Evolutionary conservation across 1,284 basidiomycete genomes (phyloP), one percentile per base, ranked within the genome.

Genomic region (Uromyces viciae-fabae): DNA sequence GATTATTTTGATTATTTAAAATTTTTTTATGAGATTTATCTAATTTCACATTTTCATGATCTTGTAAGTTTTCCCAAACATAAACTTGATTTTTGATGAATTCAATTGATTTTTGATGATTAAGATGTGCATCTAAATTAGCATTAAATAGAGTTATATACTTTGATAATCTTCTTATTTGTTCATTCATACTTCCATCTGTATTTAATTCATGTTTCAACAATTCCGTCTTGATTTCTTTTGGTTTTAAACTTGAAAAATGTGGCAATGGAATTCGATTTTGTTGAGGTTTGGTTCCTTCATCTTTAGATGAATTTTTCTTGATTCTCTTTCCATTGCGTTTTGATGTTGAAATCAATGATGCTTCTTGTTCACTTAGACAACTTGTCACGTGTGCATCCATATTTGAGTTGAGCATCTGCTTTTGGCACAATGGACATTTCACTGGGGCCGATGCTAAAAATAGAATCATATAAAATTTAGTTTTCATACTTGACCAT

Each of bases 1-100:
- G 17, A n/a, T n/a, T n/a, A n/a, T n/a, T n/a, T 17, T 49, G 69
- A 46, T 72, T 54, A 38, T 46, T 72, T 3, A 72, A 72, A 49
- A 72, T 72, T 49, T 72, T 72, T 7, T n/a, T 11, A 9, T 46
- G 69, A 15, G 49, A 31, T 54, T 72, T 49, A 38, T 54, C 69
- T 17, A 72, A 36, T 7, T 62, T 72, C 17, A 54, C 25, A 42
- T 71, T 60, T 36, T 79, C 77, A 25, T 38, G n/a, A 9, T 81
- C 78, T 28, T 81, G 54, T 40, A 81, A 62, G 11, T 22, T n/a
- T 66, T 81, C 78, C 78, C 78, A 81, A 36, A 74, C 58, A n/a
- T 54, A 19, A 9, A 81, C 3, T 36, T 74, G 58, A 19, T 73
- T 52, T 40, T 60, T 73, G 8, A 81, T 40, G 11, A 46, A 52